These are phyloP conservation scores for Trametes polyzona DNA, from an alignment of 1,284 basidiomycete genomes.

Conservation along the genomic window DNA sequence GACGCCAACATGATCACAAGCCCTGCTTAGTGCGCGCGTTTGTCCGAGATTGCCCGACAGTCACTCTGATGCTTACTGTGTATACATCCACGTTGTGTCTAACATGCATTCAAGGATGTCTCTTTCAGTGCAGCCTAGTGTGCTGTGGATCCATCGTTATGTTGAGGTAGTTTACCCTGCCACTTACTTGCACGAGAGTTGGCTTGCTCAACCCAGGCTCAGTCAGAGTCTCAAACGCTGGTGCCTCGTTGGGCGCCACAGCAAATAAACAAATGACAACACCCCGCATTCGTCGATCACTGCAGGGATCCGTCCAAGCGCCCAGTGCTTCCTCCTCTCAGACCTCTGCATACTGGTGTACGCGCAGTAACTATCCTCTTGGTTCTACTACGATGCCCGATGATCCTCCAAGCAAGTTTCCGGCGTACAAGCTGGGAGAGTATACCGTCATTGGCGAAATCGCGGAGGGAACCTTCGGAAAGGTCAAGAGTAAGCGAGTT, in stretches of 20 bases:
- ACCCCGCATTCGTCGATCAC: slow-evolving; percentile 13
- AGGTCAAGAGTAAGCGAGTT: slow-evolving; percentile 87
- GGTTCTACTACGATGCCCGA: slow-evolving; percentile 27
- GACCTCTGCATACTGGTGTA: slow-evolving; percentile 2
- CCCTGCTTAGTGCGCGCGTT: too few species aligned
- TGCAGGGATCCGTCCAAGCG: not conserved
- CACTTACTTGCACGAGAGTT: too few species aligned
- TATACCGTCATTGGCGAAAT: slow-evolving; percentile 79
- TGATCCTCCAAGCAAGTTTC: slow-evolving; percentile 31
- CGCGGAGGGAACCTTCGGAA: slow-evolving; percentile 94
- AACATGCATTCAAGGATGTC: too few species aligned
- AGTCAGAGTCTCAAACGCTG: too few species aligned
- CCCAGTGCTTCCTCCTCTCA: slow-evolving; percentile 5
- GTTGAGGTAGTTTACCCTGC: too few species aligned
- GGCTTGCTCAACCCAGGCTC: too few species aligned
- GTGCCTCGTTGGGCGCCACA: slow-evolving; percentile 3
- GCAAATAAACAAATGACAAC: slow-evolving; percentile 18
- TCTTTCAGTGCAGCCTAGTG: too few species aligned
- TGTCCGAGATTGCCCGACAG: too few species aligned
- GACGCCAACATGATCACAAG: too few species aligned
- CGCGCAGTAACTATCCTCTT: slow-evolving; percentile 1
- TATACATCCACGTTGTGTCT: too few species aligned
- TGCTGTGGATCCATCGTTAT: too few species aligned
- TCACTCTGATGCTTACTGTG: too few species aligned
- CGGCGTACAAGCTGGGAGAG: slow-evolving; percentile 75